phyloP scores from a whole-genome alignment of 2,329 filamentous ascomycete species.

The Aspergillus ochraceoroseus region DNA sequence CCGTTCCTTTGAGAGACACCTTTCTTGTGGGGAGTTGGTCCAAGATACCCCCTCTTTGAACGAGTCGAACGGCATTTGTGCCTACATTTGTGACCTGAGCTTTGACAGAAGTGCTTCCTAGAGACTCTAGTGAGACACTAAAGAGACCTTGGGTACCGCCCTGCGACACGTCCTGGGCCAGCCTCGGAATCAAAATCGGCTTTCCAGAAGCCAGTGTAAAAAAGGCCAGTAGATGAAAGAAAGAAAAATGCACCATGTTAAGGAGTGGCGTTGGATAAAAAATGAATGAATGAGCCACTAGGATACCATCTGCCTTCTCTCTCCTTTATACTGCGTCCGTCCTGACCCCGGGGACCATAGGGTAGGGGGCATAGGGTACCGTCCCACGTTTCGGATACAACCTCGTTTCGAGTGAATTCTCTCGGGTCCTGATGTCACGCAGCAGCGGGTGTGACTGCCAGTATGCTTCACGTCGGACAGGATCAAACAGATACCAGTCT shows the following conservation, averaged over 20 bases:
- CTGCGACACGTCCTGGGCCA: conserved; percentile 13
- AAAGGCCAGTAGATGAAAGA: conserved; percentile 15
- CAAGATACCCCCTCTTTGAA: conserved; percentile 16
- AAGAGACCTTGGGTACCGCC: conserved; percentile 11
- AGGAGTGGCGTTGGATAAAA: conserved; percentile 3
- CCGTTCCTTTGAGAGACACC: conserved; percentile 11
- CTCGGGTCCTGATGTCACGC: not conserved
- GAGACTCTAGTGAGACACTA: conserved; percentile 10
- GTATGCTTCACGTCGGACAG: not conserved
- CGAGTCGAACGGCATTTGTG: conserved; percentile 11
- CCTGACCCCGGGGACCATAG: not conserved
- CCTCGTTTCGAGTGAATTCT: not conserved
- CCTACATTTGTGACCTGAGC: conserved; percentile 14
- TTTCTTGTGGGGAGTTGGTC: conserved; percentile 17
- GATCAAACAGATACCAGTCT: conserved; percentile 8
- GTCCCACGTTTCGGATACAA: no score
- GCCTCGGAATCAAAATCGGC: conserved; percentile 17
- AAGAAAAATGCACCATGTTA: conserved; percentile 15
- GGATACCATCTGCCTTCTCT: not conserved
- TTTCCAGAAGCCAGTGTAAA: conserved; percentile 20
- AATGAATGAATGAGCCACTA: conserved; percentile 8
- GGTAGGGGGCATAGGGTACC: no score
- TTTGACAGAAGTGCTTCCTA: conserved; percentile 16
- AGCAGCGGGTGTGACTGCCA: not conserved
- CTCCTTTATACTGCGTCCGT: conserved; percentile 5